Percentiles rank a stretch among this genome's conserved stretches.
These are phyloP conservation scores for Metschnikowia dekortorum DNA, from an alignment of 805 yeast genomes.

Conservation along the genomic window DNA sequence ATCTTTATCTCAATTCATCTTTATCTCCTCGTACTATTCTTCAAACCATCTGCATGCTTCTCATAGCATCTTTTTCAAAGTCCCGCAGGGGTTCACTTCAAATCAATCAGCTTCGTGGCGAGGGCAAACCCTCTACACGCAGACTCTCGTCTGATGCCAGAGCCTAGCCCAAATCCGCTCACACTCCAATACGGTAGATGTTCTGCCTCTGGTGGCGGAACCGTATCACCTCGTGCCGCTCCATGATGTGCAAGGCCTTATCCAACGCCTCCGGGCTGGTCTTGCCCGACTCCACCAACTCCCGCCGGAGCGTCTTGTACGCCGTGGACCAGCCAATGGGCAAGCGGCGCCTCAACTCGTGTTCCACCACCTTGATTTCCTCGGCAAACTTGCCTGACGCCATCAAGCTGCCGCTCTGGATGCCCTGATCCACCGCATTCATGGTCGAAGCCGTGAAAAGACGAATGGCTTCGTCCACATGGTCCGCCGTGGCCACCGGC, in stretches of 20 bases:
- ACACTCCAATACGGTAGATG: slow-evolving; percentile 16
- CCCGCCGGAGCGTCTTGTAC: slow-evolving; percentile 74
- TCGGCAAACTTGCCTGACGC: slow-evolving; percentile 57
- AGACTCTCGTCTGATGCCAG: no score
- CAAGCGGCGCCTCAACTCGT: slow-evolving; percentile 79
- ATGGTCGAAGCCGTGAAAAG: slow-evolving; percentile 94
- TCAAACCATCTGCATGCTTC: no score
- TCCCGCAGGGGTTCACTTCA: no score
- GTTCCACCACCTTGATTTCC: slow-evolving; percentile 77
- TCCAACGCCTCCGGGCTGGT: slow-evolving; percentile 72
- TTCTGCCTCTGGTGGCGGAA: slow-evolving; percentile 64
- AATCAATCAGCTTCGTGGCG: no score
- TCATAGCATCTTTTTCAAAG: no score
- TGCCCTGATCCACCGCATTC: slow-evolving; percentile 82
- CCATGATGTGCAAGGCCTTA: slow-evolving; percentile 74
- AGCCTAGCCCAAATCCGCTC: neutral
- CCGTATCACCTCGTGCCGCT: slow-evolving; percentile 81
- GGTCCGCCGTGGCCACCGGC: slow-evolving; percentile 81
- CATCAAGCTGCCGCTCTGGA: slow-evolving; percentile 37
- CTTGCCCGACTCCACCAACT: slow-evolving; percentile 65
- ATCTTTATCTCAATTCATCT: no score
- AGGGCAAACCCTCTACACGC: no score
- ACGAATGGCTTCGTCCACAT: slow-evolving; percentile 93
- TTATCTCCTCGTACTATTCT: no score
- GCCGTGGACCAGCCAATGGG: slow-evolving; percentile 97